phyloP scores from a whole-genome alignment of 169 alveolate genomes.

The Plasmodium adleri region DNA sequence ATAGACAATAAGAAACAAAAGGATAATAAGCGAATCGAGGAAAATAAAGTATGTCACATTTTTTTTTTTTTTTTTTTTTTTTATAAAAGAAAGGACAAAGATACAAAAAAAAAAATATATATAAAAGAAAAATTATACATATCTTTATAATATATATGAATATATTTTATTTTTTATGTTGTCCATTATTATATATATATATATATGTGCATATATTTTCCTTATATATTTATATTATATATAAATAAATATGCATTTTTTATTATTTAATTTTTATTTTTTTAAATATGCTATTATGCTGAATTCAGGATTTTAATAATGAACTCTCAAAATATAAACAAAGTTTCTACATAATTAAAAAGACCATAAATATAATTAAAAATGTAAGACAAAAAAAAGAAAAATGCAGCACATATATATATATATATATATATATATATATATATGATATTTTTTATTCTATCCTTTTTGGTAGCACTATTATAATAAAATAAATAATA shows the following conservation, averaged over 20 bases:
- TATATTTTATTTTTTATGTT: neutral
- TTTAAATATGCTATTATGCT: neutral
- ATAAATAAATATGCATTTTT: neutral
- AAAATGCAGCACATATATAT: neutral
- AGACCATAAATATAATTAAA: constrained; percentile 55
- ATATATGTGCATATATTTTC: no score
- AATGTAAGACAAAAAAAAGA: constrained; percentile 25
- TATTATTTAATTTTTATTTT: neutral
- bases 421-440: neutral
- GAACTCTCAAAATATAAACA: constrained; percentile 58
- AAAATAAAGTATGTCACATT: constrained; percentile 21
- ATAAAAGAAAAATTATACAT: neutral
- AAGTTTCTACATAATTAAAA: constrained; percentile 66
- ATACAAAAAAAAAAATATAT: neutral
- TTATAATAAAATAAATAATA: constrained; percentile 34
- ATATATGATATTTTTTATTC: neutral
- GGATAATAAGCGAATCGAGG: constrained; percentile 8
- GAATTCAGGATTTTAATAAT: constrained; percentile 17
- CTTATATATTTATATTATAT: no score
- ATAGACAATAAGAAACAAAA: constrained; percentile 21
- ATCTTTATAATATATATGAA: neutral
- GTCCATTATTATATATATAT: no score
- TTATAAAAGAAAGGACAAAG: neutral
- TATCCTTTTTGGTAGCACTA: constrained; percentile 18
- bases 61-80: neutral